Base-by-base conservation (phyloP, 352 stramenopile genomes). In the Globisporangium takayamanum region DNA sequence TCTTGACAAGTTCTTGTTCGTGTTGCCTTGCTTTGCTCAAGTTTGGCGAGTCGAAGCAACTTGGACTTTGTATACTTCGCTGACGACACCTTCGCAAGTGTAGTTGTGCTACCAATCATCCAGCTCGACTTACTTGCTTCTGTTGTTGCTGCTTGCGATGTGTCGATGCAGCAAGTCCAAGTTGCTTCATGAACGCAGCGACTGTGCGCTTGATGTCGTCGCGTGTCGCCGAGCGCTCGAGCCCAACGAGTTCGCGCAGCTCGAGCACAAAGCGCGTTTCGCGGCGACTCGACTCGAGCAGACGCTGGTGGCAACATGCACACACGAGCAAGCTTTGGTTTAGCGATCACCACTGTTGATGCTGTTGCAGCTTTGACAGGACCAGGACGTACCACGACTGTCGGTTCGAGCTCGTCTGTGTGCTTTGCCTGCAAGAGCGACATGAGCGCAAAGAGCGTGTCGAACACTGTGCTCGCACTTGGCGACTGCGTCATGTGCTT, bases 361-460 rank as follows among this genome's bases (percentile, higher is more conserved):
- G 22, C 22, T 22, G 22, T 22, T 22, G 22, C 22, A 22, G 22
- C 22, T 22, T 22, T 22, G 22, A 33, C 28, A 33, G 5, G 28
- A 39, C 33, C 6, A 39, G 5, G 33, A 33, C 20, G n/a, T 28
- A 66, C 60, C 55, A 59, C 10, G 10, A 66, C 26, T 5, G 45
- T 50, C n/a, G 60, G 14, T 20, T 63, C 18, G 12, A 63, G 28
- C 15, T 63, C n/a, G 20, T 66, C 50, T 20, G 42, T 30, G 10
- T 49, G 55, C 6, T 39, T 16, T 6, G 36, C 48, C 12, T 52
- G 60, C 55, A 66, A 22, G 10, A 66, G 47, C 33, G 15, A 28
- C 60, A 66, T 63, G 60, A 62, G 36, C 18, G 56, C 55, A 22
- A 66, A 63, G 22, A 66, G 55, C 28, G 30, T 26, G 18, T 58